A percentile compares a stretch with the other conserved stretches of the same genome.
Evolutionary conservation across 257 asterid species (phyloP).

Genomic region (Solanum tarapatanum): DNA sequence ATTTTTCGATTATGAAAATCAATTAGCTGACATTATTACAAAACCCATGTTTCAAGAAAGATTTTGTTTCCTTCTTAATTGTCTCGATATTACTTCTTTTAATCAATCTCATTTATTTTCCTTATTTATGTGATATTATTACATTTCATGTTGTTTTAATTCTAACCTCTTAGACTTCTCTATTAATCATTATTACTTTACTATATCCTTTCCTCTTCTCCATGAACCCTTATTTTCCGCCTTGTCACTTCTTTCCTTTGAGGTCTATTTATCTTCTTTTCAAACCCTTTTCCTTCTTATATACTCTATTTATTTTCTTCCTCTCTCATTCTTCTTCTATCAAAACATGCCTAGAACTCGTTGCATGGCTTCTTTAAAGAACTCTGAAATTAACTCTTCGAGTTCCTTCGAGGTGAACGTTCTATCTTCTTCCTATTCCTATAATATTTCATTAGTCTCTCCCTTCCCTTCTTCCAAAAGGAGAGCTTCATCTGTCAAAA

Average conservation of each 20-base stretch:
- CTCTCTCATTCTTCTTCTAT: neutral
- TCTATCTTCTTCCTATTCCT: neutral
- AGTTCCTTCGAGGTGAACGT: neutral
- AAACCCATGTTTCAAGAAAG: neutral
- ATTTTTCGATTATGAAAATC: too few relatives aligned
- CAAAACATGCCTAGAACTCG: neutral
- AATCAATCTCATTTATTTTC: too few relatives aligned
- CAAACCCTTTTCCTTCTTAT: neutral
- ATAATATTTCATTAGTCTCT: neutral
- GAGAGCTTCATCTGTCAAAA: neutral
- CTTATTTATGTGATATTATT: too few relatives aligned
- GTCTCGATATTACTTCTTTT: neutral
- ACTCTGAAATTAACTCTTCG: neutral
- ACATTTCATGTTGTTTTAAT: neutral
- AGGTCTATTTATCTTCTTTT: too few relatives aligned
- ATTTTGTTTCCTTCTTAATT: neutral
- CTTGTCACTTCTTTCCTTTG: neutral
- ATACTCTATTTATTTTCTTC: neutral
- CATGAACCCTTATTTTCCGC: neutral
- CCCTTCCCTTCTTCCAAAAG: neutral
- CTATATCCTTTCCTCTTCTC: neutral
- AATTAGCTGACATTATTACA: neutral
- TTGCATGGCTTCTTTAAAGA: neutral
- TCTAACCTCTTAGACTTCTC: neutral
- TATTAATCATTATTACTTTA: neutral